phyloP scores from a whole-genome alignment of 1,139 yeast species.

The Pichia terricola region DNA sequence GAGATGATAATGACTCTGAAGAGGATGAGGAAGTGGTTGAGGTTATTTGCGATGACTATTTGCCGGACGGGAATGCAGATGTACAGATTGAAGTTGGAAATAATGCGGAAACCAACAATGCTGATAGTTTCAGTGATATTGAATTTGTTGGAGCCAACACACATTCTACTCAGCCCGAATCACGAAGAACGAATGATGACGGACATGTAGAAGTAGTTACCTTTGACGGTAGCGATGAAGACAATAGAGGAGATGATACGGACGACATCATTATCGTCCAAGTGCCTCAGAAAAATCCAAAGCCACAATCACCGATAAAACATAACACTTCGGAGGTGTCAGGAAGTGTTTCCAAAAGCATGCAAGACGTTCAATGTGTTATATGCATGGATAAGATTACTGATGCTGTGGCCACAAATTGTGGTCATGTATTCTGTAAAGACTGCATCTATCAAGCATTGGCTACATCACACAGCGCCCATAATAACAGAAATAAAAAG shows the following conservation, averaged over 20 bases:
- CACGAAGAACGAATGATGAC: no score
- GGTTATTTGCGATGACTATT: slow-evolving; percentile 1
- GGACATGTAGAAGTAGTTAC: no score
- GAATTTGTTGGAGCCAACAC: no score
- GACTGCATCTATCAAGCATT: slow-evolving; percentile 42
- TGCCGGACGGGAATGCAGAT: not conserved
- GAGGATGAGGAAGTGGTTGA: slow-evolving; percentile 4
- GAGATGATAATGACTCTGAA: not conserved
- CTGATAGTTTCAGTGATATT: no score
- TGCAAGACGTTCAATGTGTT: slow-evolving; percentile 31
- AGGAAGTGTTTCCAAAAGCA: not conserved
- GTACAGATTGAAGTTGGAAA: not conserved
- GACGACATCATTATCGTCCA: not conserved
- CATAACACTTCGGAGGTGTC: no score
- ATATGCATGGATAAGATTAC: slow-evolving; percentile 45
- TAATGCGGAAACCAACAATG: no score
- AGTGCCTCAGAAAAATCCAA: not conserved
- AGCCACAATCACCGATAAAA: no score
- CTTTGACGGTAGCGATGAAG: no score
- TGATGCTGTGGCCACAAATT: slow-evolving; percentile 36
- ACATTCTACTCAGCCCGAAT: no score
- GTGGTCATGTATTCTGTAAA: slow-evolving; percentile 48
- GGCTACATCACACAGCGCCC: slow-evolving; percentile 26
- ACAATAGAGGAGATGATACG: no score
- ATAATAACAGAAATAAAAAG: slow-evolving; percentile 12